Percentiles rank a stretch among this genome's conserved stretches.
Conservation (phyloP, 768 basidiomycete species). For the Tephrocybe sp. region DNA sequence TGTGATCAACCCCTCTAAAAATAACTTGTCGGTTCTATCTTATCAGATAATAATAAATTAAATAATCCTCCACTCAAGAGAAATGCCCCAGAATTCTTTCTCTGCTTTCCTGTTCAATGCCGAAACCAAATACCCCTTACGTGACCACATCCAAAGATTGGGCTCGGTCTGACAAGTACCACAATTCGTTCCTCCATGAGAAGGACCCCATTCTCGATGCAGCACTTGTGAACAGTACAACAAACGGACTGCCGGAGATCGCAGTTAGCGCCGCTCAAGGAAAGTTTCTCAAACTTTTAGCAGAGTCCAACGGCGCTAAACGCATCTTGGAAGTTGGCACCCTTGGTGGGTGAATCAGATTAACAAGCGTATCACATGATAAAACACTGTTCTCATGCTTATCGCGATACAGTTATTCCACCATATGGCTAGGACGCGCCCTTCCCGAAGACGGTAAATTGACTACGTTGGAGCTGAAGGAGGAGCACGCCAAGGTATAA, state of each 20-base stretch:
- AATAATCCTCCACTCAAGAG: too few relatives aligned
- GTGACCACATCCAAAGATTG: slow-evolving; percentile 32
- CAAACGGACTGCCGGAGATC: slow-evolving; percentile 48
- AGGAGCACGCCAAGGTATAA: slow-evolving; percentile 43
- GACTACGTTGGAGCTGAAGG: slow-evolving; percentile 43
- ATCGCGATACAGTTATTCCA: slow-evolving; percentile 33
- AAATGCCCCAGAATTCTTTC: too few relatives aligned
- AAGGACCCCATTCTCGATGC: slow-evolving; percentile 41
- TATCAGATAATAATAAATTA: too few relatives aligned
- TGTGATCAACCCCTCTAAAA: slow-evolving; percentile 15
- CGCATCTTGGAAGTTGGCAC: slow-evolving; percentile 65
- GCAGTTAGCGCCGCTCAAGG: slow-evolving; percentile 54
- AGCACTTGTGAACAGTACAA: slow-evolving; percentile 35
- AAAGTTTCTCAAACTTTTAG: slow-evolving; percentile 54
- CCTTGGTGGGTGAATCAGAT: slow-evolving; percentile 63
- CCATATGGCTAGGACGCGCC: slow-evolving; percentile 41
- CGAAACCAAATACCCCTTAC: neutral
- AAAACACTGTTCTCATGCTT: neutral
- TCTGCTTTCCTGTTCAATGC: too few relatives aligned
- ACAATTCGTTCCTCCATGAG: slow-evolving; percentile 50
- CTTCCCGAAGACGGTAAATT: slow-evolving; percentile 51
- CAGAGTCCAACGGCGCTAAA: slow-evolving; percentile 49
- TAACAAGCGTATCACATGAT: slow-evolving; percentile 3
- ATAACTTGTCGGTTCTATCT: neutral
- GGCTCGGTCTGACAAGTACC: slow-evolving; percentile 51